phyloP scores from a whole-genome alignment of 257 asterid genomes.

The Solanum neorickii region DNA sequence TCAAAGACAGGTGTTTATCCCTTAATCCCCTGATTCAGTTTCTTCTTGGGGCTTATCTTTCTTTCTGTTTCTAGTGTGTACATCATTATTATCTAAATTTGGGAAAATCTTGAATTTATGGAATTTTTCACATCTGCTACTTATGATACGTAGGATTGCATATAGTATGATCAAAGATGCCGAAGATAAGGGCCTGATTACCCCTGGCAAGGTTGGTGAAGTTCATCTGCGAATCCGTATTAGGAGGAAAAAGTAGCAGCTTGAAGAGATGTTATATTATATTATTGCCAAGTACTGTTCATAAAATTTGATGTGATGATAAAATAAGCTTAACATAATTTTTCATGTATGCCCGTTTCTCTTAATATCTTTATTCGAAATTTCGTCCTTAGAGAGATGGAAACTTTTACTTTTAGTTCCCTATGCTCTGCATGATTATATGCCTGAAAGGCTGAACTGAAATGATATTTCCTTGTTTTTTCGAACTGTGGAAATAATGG shows the following conservation, averaged over 20 bases:
- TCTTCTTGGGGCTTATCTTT: neutral
- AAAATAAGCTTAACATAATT: neutral
- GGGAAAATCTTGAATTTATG: neutral
- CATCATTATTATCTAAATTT: neutral
- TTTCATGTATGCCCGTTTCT: neutral
- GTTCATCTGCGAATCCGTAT: neutral
- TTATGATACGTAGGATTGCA: conserved; percentile 23
- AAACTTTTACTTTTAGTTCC: neutral
- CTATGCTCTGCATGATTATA: neutral
- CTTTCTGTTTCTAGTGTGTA: neutral
- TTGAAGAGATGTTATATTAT: neutral
- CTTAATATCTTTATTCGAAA: neutral
- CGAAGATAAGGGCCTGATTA: conserved; percentile 37
- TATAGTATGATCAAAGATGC: conserved; percentile 42
- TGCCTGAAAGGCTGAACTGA: neutral
- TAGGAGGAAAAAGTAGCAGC: neutral
- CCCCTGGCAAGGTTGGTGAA: conserved; percentile 33
- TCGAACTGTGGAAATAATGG: neutral
- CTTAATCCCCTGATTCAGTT: neutral
- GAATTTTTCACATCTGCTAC: neutral
- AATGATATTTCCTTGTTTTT: neutral
- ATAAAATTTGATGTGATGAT: neutral
- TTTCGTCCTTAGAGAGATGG: neutral
- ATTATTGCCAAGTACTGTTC: neutral
- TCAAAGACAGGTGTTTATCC: conserved; percentile 27